Conservation (phyloP, 371 early-diverging fungal species). For the Catenaria anguillulae region DNA sequence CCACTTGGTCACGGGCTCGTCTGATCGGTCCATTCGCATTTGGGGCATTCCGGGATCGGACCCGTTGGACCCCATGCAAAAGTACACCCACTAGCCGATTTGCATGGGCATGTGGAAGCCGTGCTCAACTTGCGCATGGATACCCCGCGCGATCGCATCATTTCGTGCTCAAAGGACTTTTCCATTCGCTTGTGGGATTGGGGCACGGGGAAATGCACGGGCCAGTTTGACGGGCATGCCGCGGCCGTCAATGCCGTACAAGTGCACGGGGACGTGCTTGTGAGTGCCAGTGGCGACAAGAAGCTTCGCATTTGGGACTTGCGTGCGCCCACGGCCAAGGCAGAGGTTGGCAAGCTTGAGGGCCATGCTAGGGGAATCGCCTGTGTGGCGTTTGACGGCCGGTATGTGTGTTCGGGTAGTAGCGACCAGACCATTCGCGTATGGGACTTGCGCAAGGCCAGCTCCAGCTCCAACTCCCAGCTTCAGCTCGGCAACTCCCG, state of each 20-base stretch:
- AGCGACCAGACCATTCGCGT: slow-evolving; percentile 75
- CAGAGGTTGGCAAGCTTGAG: slow-evolving; percentile 38
- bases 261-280: slow-evolving; percentile 17
- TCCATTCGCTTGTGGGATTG: slow-evolving; percentile 10
- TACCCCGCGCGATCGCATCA: background rate
- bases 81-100: slow-evolving; percentile 16
- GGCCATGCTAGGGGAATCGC: slow-evolving; percentile 74
- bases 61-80: background rate
- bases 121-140: slow-evolving; percentile 53
- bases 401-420: slow-evolving; percentile 73
- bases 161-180: slow-evolving; percentile 5
- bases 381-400: slow-evolving; percentile 65
- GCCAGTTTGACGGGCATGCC: slow-evolving; percentile 58
- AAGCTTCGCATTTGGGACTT: slow-evolving; percentile 60
- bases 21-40: slow-evolving; percentile 18
- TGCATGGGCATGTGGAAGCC: slow-evolving; percentile 56
- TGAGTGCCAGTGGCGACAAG: slow-evolving; percentile 35
- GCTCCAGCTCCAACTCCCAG: background rate
- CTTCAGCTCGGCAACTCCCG: background rate
- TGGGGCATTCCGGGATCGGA: slow-evolving; percentile 14
- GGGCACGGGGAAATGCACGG: slow-evolving; percentile 17
- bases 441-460: slow-evolving; percentile 53
- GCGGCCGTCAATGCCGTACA: slow-evolving; percentile 82
- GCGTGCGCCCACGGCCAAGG: slow-evolving; percentile 25
- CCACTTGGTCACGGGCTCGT: slow-evolving; percentile 11